A percentile compares a stretch with the other conserved stretches of the same genome.
These are phyloP conservation scores for Pythium scleroteichum DNA, from an alignment of 352 stramenopile species.

Conservation along the genomic window DNA sequence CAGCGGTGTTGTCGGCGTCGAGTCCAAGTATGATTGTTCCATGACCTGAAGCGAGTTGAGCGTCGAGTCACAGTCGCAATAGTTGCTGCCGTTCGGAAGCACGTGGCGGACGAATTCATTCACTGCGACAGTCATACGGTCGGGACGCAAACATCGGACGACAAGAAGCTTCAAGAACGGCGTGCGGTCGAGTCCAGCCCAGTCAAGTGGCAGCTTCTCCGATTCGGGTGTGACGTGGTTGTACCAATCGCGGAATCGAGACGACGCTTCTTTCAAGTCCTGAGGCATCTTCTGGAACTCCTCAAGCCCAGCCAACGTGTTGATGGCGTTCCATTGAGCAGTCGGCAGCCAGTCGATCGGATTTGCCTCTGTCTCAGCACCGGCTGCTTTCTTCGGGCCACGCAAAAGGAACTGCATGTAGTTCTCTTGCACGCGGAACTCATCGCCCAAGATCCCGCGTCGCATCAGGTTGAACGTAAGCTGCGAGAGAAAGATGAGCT, in stretches of 20 bases:
- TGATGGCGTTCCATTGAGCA: slow-evolving; percentile 88
- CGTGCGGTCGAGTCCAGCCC: slow-evolving; percentile 89
- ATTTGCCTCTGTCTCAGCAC: slow-evolving; percentile 56
- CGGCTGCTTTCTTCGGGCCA: slow-evolving; percentile 57
- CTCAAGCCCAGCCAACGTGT: slow-evolving; percentile 91
- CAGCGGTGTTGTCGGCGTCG: slow-evolving; percentile 93
- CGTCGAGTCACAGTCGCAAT: slow-evolving; percentile 84
- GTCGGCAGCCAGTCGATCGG: slow-evolving; percentile 86
- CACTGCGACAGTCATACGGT: slow-evolving; percentile 92
- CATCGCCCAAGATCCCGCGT: slow-evolving; percentile 85
- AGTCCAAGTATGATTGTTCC: slow-evolving; percentile 92
- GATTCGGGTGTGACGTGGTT: slow-evolving; percentile 78
- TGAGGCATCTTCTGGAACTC: slow-evolving; percentile 96
- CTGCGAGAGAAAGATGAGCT: slow-evolving; percentile 89
- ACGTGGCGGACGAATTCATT: slow-evolving; percentile 90
- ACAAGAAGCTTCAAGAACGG: slow-evolving; percentile 94
- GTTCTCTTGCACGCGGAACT: slow-evolving; percentile 92
- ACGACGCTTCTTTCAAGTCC: slow-evolving; percentile 88
- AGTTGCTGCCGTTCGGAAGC: slow-evolving; percentile 79
- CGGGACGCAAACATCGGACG: slow-evolving; percentile 92
- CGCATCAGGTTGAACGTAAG: slow-evolving; percentile 82
- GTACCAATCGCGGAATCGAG: slow-evolving; percentile 93
- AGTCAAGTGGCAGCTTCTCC: slow-evolving; percentile 91
- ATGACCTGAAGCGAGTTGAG: slow-evolving; percentile 94
- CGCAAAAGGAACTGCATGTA: slow-evolving; percentile 95